Base-by-base conservation (phyloP, 129 eudicot species). In the Centrapalus pauciflorus region DNA sequence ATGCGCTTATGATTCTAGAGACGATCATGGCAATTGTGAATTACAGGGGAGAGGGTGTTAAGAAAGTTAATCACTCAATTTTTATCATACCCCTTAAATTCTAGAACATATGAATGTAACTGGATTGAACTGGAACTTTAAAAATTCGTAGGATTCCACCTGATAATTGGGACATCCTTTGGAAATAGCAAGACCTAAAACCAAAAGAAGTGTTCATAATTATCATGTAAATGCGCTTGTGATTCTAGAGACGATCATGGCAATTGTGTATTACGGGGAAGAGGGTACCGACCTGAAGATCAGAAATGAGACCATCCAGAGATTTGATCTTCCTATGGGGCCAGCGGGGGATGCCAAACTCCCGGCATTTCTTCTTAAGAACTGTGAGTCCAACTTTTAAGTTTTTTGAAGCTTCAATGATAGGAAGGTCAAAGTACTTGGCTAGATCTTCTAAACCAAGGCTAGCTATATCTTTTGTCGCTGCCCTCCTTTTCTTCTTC, bases 331-430 rank as follows among this genome's bases (percentile, higher is more conserved):
- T 83, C 70, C 88, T 68, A 73, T 83, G 84, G 16, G 88, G 88
- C 88, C 84, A 83, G 49, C 88, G 84, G 32, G 88, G 84, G 51
- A 83, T 83, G 55, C 88, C 88, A 21, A 83, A 79, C 58, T 83
- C 88, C 49, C 88, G 79, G 73, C 88, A 83, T 64, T 83, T 83
- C 74, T 76, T 83, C 74, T 83, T 83, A 46, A 83, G 79, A 54
- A 83, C 84, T 1, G 84, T 79, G 37, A 83, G 84, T 41, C 84
- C 84, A 40, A 83, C 84, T 26, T 79, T 76, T 48, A 83, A 59
- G 35, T 64, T 71, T 75, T 72, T 79, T 62, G 88, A 83, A 38
- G 84, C 88, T 76, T 75, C 73, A 17, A 76, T 75, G 50, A 83
- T 79, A 0, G 88, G 84, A 72, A 79, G 41, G 38, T 76, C 88